phyloP scores from a whole-genome alignment of 2,329 filamentous ascomycete genomes.

The Cordyceps cateniannulata region DNA sequence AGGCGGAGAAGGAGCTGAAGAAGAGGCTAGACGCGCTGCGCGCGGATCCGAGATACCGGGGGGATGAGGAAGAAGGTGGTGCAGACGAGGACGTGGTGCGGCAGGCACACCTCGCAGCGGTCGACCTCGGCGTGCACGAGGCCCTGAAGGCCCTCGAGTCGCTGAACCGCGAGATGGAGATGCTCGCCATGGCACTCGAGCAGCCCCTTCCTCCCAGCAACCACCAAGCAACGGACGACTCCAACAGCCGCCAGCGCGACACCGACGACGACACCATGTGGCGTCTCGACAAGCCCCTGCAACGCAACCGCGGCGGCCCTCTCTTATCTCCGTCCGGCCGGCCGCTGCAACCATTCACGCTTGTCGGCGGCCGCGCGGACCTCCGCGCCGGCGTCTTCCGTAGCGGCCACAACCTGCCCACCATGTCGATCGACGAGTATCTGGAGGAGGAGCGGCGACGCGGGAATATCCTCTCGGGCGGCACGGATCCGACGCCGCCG shows the following conservation, averaged over 20 bases:
- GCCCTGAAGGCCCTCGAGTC: conserved; percentile 84
- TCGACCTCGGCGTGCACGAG: conserved; percentile 68
- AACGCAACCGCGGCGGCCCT: conserved; percentile 55
- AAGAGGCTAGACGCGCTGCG: conserved; percentile 62
- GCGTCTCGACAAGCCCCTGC: conserved; percentile 61
- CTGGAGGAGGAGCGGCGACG: conserved; percentile 80
- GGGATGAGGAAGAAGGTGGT: conserved; percentile 42
- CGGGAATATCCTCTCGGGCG: conserved; percentile 87
- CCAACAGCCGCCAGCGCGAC: conserved; percentile 32
- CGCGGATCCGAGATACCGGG: conserved; percentile 42
- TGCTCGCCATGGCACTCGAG: conserved; percentile 68
- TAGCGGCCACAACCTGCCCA: conserved; percentile 86
- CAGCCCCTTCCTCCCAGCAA: conserved; percentile 25
- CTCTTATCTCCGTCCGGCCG: conserved; percentile 73
- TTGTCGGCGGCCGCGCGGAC: conserved; percentile 70
- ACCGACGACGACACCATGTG: conserved; percentile 50
- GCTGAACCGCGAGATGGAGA: conserved; percentile 74
- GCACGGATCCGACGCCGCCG: conserved; percentile 64
- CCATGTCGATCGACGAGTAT: conserved; percentile 98
- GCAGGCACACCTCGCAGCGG: conserved; percentile 68
- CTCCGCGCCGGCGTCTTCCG: conserved; percentile 78
- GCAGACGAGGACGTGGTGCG: conserved; percentile 82
- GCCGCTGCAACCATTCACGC: conserved; percentile 83
- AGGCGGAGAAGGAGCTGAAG: conserved; percentile 78
- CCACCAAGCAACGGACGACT: conserved; percentile 25